Evolutionary conservation across 2,329 filamentous ascomycete species (phyloP).

Genomic region (Penicillium glabrum): DNA sequence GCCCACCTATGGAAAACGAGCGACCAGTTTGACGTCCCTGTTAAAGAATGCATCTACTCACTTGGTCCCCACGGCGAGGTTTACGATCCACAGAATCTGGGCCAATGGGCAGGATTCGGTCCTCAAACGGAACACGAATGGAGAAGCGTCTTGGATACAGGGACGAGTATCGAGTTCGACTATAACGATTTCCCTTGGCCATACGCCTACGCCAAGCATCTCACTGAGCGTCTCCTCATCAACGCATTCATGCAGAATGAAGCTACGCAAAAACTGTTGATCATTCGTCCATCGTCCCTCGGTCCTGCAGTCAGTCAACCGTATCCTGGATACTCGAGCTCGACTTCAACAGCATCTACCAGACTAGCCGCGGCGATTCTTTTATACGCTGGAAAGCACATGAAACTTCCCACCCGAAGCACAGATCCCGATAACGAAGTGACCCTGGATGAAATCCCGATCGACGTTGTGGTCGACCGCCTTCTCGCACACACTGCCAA

Average conservation of each 20-base stretch:
- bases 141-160: background rate
- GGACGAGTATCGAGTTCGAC: background rate
- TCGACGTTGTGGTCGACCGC: conserved; percentile 7
- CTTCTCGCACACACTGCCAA: conserved; percentile 1
- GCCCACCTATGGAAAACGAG: conserved; percentile 6
- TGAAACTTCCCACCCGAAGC: background rate
- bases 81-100: background rate
- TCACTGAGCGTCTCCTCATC: conserved; percentile 2
- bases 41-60: conserved; percentile 15
- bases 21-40: background rate
- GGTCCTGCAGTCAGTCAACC: conserved; percentile 1
- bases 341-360: background rate
- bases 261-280: background rate
- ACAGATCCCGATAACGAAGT: background rate
- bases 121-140: background rate
- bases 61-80: background rate
- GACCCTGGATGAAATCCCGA: conserved; percentile 1
- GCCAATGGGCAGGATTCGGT: background rate
- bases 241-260: background rate
- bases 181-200: conserved; percentile 7
- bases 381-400: background rate
- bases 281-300: conserved; percentile 4
- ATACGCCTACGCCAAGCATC: conserved; percentile 8
- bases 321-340: background rate
- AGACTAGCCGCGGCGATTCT: background rate